These are phyloP conservation scores for Fusarium circinatum DNA, from an alignment of 2,329 filamentous ascomycete species.

Conservation along the genomic window DNA sequence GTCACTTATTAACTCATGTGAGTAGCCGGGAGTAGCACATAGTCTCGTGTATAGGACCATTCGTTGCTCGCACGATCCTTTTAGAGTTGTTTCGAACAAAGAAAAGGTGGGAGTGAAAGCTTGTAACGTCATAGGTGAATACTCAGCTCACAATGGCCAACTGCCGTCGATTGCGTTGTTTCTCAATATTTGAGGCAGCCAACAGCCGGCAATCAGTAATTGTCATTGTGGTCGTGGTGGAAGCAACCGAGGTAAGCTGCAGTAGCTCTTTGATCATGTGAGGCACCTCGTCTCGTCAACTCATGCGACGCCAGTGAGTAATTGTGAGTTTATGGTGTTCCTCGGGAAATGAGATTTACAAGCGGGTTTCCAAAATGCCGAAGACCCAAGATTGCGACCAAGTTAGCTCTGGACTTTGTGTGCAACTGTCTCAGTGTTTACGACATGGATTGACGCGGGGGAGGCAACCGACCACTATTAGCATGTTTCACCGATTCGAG, in stretches of 20 bases:
- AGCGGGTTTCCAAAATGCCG: slow-evolving; percentile 6
- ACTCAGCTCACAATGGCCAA: neutral
- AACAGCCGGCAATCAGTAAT: neutral
- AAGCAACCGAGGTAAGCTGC: slow-evolving; percentile 3
- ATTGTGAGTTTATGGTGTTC: neutral
- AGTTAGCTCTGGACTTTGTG: slow-evolving; percentile 1
- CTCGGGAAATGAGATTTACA: slow-evolving; percentile 34
- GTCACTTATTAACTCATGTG: neutral
- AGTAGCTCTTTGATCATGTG: neutral
- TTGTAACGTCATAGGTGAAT: slow-evolving; percentile 4
- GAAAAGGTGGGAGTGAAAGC: neutral
- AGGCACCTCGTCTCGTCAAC: neutral
- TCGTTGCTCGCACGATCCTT: neutral
- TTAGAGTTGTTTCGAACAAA: slow-evolving; percentile 34
- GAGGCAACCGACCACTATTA: slow-evolving; percentile 36
- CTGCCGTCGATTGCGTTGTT: neutral
- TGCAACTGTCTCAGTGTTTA: slow-evolving; percentile 9
- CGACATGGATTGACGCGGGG: slow-evolving; percentile 37
- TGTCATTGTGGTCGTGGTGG: neutral
- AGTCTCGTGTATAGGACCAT: neutral
- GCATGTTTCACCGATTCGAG: slow-evolving; percentile 37
- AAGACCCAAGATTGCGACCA: slow-evolving; percentile 8
- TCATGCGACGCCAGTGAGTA: neutral
- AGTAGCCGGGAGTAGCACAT: neutral
- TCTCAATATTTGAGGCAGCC: neutral